Evolutionary conservation across 306 rosid species (phyloP).

Genomic region (Leucaena leucocephala): DNA sequence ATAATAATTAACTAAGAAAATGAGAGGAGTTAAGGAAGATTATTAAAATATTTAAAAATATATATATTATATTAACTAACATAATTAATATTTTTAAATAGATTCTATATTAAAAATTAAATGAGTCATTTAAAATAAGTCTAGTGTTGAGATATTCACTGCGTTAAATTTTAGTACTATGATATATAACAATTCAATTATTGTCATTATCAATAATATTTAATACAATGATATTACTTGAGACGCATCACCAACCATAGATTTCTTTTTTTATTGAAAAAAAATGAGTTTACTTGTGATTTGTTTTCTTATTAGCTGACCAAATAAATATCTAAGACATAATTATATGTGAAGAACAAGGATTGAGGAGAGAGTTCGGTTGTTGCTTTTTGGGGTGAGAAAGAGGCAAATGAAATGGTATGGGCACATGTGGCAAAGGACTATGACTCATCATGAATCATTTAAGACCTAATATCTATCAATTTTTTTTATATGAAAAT

Average conservation of each 20-base stretch:
- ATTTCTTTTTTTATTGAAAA: neutral
- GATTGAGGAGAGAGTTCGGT: neutral
- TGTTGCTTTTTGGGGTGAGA: neutral
- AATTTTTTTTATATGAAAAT: too few relatives aligned
- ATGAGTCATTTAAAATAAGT: neutral
- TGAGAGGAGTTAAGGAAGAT: too few relatives aligned
- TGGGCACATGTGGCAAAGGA: neutral
- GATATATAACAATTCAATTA: neutral
- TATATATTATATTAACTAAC: too few relatives aligned
- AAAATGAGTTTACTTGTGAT: neutral
- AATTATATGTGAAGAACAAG: neutral
- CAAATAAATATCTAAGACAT: neutral
- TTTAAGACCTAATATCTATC: neutral
- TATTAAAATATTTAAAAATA: too few relatives aligned
- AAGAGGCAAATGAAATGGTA: neutral
- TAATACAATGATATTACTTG: neutral
- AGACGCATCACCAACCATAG: neutral
- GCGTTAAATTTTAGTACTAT: neutral
- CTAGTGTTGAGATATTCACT: neutral
- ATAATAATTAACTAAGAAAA: too few relatives aligned
- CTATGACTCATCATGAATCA: neutral
- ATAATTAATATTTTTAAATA: too few relatives aligned
- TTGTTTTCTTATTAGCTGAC: neutral
- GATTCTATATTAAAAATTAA: too few relatives aligned
- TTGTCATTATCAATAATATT: neutral